Base-by-base conservation (phyloP, 129 eudicot genomes). In the Flaveria linearis region DNA sequence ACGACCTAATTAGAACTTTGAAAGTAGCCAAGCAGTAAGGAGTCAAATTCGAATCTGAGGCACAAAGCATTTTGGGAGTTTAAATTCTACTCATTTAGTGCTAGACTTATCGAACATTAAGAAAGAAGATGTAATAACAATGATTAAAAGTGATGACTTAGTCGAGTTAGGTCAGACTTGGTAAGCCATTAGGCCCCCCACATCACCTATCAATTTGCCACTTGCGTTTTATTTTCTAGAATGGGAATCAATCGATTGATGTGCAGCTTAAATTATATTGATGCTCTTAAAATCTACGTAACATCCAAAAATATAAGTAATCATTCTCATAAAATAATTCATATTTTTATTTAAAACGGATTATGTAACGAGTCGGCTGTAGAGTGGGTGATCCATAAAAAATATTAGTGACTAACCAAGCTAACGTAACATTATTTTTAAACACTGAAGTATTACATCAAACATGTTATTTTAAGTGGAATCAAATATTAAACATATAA, bases 221-320 rank as follows among this genome's bases (percentile, higher is more conserved):
- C 71, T 78, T 71, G 72, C 12, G 28, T 71, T 78, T 52, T 80
- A 15, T 7, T 78, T 80, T 56, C 67, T 63, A 72, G 78, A 79
- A 65, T 4, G 25, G 73, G 83, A 73, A 80, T 80, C 74, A 43
- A 16, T 80, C 51, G 74, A 66, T 73, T 46, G 68, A 17, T 53
- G 79, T 80, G 83, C 79, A 73, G n/a, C 74, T 73, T 64, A 51
- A 52, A 36, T 64, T 2, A 18, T 69, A 73, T 51, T 63, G 50
- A 26, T 51, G 56, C 28, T 65, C 73, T 73, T 72, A 64, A 25
- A 79, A 50, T 52, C 49, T 64, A 79, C 68, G 78, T 39, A 72
- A 72, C 73, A 41, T 36, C 68, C 74, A 39, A 71, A 78, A 18
- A 45, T 52, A 14, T 25, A 58, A 58, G 1, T 61, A 33, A 71